Evolutionary conservation across 768 basidiomycete genomes (phyloP).

Genomic region (Phanerochaete sordida): DNA sequence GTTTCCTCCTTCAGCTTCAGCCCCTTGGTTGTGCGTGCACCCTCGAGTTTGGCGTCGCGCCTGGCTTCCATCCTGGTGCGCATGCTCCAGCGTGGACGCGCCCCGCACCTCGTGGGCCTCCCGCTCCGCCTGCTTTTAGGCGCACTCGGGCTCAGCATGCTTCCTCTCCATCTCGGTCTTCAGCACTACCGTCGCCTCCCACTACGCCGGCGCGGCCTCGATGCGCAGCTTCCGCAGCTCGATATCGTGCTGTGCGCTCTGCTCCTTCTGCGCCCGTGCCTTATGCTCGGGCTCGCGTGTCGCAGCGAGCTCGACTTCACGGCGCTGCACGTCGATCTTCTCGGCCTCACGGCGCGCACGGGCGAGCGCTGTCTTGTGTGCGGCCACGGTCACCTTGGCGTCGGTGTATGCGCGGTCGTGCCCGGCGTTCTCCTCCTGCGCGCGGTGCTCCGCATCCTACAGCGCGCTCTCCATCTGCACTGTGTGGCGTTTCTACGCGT

Average conservation of each 20-base stretch:
- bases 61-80: neutral
- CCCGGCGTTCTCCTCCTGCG: conserved; percentile 34
- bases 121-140: neutral
- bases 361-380: conserved; percentile 6
- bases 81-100: neutral
- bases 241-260: neutral
- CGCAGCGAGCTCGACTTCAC: neutral
- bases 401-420: neutral
- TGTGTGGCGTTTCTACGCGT: conserved; percentile 25
- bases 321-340: conserved; percentile 4
- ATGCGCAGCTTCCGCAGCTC: neutral
- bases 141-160: too few species aligned
- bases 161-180: neutral
- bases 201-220: neutral
- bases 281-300: neutral
- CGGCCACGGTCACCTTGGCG: neutral
- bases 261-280: neutral
- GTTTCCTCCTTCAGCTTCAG: too few species aligned
- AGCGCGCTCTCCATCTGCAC: conserved; percentile 14
- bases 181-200: neutral
- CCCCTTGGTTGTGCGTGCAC: too few species aligned
- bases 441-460: conserved; percentile 6
- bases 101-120: neutral
- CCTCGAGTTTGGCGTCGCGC: too few species aligned
- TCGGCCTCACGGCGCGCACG: conserved; percentile 7